Evolutionary conservation across 495 filamentous ascomycete genomes (phyloP).

Genomic region (Aspergillus coremiiformis): DNA sequence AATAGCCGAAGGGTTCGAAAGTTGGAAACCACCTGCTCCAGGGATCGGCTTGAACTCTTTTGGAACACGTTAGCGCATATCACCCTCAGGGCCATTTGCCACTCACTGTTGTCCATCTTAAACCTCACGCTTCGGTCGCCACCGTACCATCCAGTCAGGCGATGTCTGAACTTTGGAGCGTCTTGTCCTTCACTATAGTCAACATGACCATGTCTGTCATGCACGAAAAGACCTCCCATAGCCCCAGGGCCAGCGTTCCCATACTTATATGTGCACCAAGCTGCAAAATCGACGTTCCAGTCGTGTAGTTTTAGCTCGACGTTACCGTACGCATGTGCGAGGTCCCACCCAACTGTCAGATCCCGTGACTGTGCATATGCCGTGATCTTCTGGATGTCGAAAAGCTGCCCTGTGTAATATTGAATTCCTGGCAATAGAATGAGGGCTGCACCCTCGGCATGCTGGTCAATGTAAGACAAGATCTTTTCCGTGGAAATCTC

Average conservation of each 20-base stretch:
- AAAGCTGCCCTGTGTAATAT: slow-evolving; percentile 87
- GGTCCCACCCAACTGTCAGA: slow-evolving; percentile 84
- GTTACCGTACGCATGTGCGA: slow-evolving; percentile 93
- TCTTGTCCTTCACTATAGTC: slow-evolving; percentile 40
- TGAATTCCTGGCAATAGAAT: slow-evolving; percentile 87
- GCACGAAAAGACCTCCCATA: slow-evolving; percentile 83
- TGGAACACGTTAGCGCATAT: slow-evolving; percentile 9
- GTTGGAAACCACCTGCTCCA: slow-evolving; percentile 54
- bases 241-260: slow-evolving; percentile 82
- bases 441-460: slow-evolving; percentile 68
- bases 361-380: slow-evolving; percentile 63
- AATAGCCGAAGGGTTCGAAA: slow-evolving; percentile 54
- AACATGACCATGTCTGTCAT: slow-evolving; percentile 59
- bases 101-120: slow-evolving; percentile 61
- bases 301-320: slow-evolving; percentile 74
- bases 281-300: slow-evolving; percentile 92
- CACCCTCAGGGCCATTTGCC: not conserved
- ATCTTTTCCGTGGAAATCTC: slow-evolving; percentile 65
- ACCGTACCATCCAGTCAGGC: slow-evolving; percentile 86
- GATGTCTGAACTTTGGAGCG: slow-evolving; percentile 42
- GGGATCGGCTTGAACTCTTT: slow-evolving; percentile 64
- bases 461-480: slow-evolving; percentile 62
- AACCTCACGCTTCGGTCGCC: slow-evolving; percentile 70
- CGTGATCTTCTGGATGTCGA: slow-evolving; percentile 86
- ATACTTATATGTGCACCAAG: slow-evolving; percentile 97